Percentiles rank a stretch among this genome's conserved stretches.
phyloP scores from a whole-genome alignment of 768 basidiomycete genomes.

The Macrocybe gigantea region DNA sequence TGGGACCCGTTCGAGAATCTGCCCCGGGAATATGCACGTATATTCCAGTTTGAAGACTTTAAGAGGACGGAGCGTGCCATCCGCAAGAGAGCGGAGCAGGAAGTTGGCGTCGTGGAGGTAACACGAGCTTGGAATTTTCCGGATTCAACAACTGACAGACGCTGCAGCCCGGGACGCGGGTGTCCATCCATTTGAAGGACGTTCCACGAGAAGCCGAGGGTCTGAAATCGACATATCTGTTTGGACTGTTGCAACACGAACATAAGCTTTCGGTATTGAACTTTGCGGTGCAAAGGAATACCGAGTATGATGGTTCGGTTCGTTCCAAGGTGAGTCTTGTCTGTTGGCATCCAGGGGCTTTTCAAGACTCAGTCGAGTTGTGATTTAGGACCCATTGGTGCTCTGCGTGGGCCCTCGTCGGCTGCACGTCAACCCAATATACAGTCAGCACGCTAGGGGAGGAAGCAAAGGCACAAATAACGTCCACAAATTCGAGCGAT shows the following conservation, averaged over 20 bases:
- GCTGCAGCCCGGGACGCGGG: constrained; percentile 71
- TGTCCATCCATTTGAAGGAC: constrained; percentile 69
- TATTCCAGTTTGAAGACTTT: constrained; percentile 97
- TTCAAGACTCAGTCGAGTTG: constrained; percentile 4
- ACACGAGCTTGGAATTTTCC: constrained; percentile 11
- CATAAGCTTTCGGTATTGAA: constrained; percentile 93
- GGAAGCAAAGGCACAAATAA: constrained; percentile 93
- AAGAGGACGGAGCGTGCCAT: constrained; percentile 76
- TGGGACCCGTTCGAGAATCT: constrained; percentile 98
- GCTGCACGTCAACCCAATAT: constrained; percentile 79
- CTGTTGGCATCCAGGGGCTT: neutral
- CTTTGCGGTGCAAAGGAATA: constrained; percentile 91
- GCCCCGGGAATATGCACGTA: constrained; percentile 87
- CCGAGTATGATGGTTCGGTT: constrained; percentile 85
- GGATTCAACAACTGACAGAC: neutral
- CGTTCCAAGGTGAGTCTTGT: constrained; percentile 69
- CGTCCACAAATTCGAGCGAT: constrained; percentile 95
- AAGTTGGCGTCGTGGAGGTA: constrained; percentile 61
- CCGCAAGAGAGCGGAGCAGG: constrained; percentile 58
- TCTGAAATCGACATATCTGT: constrained; percentile 53
- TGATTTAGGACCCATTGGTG: constrained; percentile 72
- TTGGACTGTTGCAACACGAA: constrained; percentile 88
- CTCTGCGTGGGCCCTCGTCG: constrained; percentile 88
- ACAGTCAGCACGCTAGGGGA: constrained; percentile 87
- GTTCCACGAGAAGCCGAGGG: constrained; percentile 61